Base-by-base conservation (phyloP, 257 asterid genomes). In the Linderniella brevidens region DNA sequence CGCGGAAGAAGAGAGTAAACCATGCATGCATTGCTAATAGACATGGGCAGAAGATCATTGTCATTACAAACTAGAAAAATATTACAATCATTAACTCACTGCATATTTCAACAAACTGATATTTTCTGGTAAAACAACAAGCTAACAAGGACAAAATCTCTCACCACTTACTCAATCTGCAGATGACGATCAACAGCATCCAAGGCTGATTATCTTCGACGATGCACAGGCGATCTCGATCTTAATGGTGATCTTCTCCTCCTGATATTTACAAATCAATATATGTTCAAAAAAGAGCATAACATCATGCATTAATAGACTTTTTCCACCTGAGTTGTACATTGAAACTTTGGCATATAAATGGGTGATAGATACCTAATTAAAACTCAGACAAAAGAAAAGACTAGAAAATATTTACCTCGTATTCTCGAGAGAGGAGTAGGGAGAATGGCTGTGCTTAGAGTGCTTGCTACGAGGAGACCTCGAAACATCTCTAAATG, bases 401-500 rank as follows among this genome's bases (percentile, higher is more conserved):
- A 29, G 19, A 58, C 59, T 54, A 54, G 46, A 15, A 49, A 62
- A 48, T 66, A 54, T 59, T 59, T 88, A 88, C 95, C 95, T 84
- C 73, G 75, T 66, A 41, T 67, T 68, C 72, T 83, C 95, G 70
- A 77, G 80, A 80, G 93, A 79, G 80, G 93, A 71, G 75, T 76
- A 76, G 70, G 93, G 84, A 67, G 86, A 83, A 76, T 73, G 93
- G 78, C 90, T 80, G 88, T 78, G 92, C 86, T 80, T 92, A 73
- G 95, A 78, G 63, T 78, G 95, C 95, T 72, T 84, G 92, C 93
- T 84, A 86, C 75, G 97, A 67, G 95, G 93, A 69, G 97, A 88
- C 82, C 86, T 70, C 78, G 84, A 78, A 71, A 80, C 84, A 57
- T 80, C 93, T 80, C 95, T 83, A 84, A 63, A 83, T 74, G 73